A percentile compares a stretch with the other conserved stretches of the same genome.
These are phyloP conservation scores for Amborella trichopoda DNA, from an alignment of 164 flowering plant species.

Conservation along the genomic window DNA sequence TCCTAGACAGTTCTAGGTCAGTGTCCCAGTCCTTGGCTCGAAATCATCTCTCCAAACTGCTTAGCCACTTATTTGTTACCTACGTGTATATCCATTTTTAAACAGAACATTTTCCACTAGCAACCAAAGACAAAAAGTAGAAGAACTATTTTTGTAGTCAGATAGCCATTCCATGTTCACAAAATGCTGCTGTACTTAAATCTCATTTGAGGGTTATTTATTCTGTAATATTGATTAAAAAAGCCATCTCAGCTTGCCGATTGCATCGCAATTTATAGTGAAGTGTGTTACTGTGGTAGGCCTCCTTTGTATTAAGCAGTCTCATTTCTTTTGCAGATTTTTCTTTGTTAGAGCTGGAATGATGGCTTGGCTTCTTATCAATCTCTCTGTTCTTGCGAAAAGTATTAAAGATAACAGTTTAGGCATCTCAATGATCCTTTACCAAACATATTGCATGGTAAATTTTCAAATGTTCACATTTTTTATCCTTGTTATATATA, in stretches of 20 bases:
- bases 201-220: background rate
- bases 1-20: no score
- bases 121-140: no score
- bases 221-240: background rate
- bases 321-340: conserved; percentile 38
- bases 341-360: conserved; percentile 99
- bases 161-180: background rate
- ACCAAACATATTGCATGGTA: conserved; percentile 75
- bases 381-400: conserved; percentile 77
- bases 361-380: conserved; percentile 99
- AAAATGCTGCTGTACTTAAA: background rate
- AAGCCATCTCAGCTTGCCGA: background rate
- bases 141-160: background rate
- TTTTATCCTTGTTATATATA: background rate
- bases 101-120: no score
- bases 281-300: background rate
- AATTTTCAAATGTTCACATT: no score
- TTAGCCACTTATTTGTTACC: no score
- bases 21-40: no score
- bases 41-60: no score
- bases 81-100: no score
- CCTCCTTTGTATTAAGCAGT: background rate
- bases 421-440: conserved; percentile 72
- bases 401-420: conserved; percentile 43
- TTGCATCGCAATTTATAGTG: background rate